Conservation (phyloP, 345 rosid species). For the Linum lewisii region DNA sequence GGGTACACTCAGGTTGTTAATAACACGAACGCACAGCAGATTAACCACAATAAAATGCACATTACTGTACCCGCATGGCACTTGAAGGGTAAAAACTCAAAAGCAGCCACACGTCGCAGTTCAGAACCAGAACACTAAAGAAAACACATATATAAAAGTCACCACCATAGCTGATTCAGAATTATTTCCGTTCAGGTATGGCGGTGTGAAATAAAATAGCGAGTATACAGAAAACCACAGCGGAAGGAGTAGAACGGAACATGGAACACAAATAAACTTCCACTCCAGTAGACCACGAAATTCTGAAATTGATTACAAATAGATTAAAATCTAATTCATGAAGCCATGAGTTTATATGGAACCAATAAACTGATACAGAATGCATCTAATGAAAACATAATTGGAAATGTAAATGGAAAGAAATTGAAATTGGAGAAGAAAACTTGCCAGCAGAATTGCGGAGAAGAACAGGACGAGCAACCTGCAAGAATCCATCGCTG, state of each 20-base stretch:
- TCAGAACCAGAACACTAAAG: not conserved
- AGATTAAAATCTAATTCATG: not conserved
- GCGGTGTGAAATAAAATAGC: not conserved
- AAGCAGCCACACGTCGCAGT: not conserved
- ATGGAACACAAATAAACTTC: not conserved
- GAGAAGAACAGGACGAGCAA: not conserved
- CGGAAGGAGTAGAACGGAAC: not conserved
- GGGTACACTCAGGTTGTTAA: not conserved
- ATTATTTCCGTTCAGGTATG: not conserved
- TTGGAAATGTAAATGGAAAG: not conserved
- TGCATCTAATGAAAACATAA: not conserved
- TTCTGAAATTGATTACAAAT: not conserved
- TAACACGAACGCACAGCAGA: not conserved
- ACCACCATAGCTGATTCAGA: not conserved
- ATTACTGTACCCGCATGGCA: not conserved
- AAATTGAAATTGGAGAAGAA: not conserved
- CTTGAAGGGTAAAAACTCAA: not conserved
- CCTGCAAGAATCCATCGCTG: not conserved
- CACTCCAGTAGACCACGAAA: not conserved
- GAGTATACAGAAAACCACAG: not conserved
- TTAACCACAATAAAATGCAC: not conserved
- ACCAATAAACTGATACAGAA: constrained; percentile 6
- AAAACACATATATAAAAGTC: not conserved
- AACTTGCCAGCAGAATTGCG: not conserved
- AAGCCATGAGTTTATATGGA: not conserved